phyloP scores from a whole-genome alignment of 2,329 filamentous ascomycete genomes.

The Penicillium sp. region DNA sequence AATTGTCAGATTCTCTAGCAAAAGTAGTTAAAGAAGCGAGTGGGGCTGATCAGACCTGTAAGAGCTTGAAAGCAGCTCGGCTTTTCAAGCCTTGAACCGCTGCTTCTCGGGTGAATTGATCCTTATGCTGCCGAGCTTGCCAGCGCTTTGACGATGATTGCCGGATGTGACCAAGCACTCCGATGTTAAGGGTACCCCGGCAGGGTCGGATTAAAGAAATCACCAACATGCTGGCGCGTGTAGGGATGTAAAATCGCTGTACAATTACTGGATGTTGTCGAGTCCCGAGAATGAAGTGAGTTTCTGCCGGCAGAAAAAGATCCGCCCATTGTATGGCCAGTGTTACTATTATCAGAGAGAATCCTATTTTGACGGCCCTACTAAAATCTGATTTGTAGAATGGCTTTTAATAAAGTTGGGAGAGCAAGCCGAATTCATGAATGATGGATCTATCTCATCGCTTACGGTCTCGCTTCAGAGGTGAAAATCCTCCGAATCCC shows the following conservation, averaged over 20 bases:
- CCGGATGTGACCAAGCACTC: conserved; percentile 15
- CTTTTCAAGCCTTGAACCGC: conserved; percentile 80
- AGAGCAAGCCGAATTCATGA: not conserved
- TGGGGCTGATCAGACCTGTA: conserved; percentile 61
- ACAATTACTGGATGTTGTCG: not conserved
- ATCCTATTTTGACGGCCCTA: not conserved
- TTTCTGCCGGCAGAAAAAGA: conserved; percentile 19
- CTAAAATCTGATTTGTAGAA: not conserved
- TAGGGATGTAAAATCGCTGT: not conserved
- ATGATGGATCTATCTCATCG: conserved; percentile 2
- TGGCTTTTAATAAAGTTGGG: not conserved
- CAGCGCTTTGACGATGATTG: conserved; percentile 69
- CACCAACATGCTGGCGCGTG: conserved; percentile 12
- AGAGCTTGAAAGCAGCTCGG: conserved; percentile 87
- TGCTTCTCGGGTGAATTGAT: conserved; percentile 72
- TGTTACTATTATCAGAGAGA: too few species aligned
- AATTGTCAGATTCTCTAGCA: not conserved
- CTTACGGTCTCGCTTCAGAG: conserved; percentile 69
- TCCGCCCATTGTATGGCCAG: not conserved
- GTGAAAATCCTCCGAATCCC: conserved; percentile 61
- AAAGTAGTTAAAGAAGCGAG: not conserved
- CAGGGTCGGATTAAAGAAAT: not conserved
- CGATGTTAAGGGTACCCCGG: not conserved
- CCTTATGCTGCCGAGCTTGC: conserved; percentile 75
- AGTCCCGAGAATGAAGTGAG: not conserved